Evolutionary conservation across 805 yeast species (phyloP), one percentile per base, ranked within the genome.

Genomic region (Teunomyces aglyptinius): DNA sequence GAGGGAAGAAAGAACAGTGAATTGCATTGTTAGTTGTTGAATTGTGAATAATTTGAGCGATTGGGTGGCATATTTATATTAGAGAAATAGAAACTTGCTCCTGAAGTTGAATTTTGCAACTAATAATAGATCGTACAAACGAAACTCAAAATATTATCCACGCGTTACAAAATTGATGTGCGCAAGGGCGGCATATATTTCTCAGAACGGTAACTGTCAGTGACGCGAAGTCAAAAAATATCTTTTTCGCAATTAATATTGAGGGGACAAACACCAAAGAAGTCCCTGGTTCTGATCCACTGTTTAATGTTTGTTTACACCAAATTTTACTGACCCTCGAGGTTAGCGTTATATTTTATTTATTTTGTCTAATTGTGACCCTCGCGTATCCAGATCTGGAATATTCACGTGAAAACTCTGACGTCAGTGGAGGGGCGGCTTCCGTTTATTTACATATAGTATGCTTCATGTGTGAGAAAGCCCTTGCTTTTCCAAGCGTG

Each of bases 1-100:
- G 40, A 46, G 19, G 26, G 47, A 28, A 22, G 45, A 10, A 16
- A 41, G 19, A 15, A 29, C 15, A 15, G 45, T 4, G 44, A 47
- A 44, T 4, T 18, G 33, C 44, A 22, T 41, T 36, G 27, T 12
- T 19, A 13, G 15, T 19, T 19, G 33, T 44, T 12, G 38, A n/a
- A n/a, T 4, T 5, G 6, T 13, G 31, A 15, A 22, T 19, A n/a
- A 12, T 4, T 31, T 2, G 16, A 13, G 24, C 6, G 22, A 8
- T 8, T 16, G 24, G 24, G 5, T 5, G 13, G 22, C n/a, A 13
- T 29, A 29, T 29, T 29, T 29, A 29, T 29, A 29, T 15, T 28
- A n/a, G 8, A 13, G 15, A n/a, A n/a, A 29, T n/a, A 1, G 15
- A 29, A n/a, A 6, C 5, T 20, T 20, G 24, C 15, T n/a, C 32